A percentile compares a stretch with the other conserved stretches of the same genome.
phyloP scores from a whole-genome alignment of 202 grass and related monocot genomes.

The Cymbopogon flexuosus region DNA sequence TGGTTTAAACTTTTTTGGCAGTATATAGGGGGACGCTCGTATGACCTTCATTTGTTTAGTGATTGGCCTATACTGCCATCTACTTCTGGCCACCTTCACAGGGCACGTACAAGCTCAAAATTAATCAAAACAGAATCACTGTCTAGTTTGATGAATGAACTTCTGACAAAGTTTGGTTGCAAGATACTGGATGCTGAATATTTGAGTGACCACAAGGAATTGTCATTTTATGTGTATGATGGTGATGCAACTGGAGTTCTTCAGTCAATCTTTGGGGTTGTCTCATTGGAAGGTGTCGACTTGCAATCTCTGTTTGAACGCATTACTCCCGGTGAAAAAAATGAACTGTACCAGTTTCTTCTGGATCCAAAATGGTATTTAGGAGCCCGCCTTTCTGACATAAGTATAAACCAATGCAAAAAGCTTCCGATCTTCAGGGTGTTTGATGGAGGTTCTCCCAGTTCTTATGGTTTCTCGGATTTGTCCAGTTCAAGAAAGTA shows the following conservation, averaged over 20 bases:
- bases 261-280: conserved; percentile 66
- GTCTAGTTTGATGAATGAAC: conserved; percentile 58
- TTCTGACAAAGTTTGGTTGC: conserved; percentile 78
- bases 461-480: conserved; percentile 63
- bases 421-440: conserved; percentile 76
- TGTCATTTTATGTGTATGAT: conserved; percentile 70
- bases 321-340: conserved; percentile 67
- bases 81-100: conserved; percentile 72
- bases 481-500: conserved; percentile 67
- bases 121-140: conserved; percentile 68
- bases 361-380: conserved; percentile 95
- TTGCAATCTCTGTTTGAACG: conserved; percentile 57
- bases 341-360: conserved; percentile 77
- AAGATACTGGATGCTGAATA: conserved; percentile 70
- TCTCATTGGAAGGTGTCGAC: conserved; percentile 47
- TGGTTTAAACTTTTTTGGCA: conserved; percentile 97
- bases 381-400: conserved; percentile 48
- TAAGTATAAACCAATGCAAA: conserved; percentile 73
- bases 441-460: conserved; percentile 44
- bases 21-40: conserved; percentile 57
- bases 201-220: conserved; percentile 49
- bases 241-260: conserved; percentile 69
- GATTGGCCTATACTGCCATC: conserved; percentile 96
- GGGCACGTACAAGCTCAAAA: conserved; percentile 59
- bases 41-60: conserved; percentile 69